phyloP scores from a whole-genome alignment of 352 stramenopile genomes.

The Phytophthora palmivora region DNA sequence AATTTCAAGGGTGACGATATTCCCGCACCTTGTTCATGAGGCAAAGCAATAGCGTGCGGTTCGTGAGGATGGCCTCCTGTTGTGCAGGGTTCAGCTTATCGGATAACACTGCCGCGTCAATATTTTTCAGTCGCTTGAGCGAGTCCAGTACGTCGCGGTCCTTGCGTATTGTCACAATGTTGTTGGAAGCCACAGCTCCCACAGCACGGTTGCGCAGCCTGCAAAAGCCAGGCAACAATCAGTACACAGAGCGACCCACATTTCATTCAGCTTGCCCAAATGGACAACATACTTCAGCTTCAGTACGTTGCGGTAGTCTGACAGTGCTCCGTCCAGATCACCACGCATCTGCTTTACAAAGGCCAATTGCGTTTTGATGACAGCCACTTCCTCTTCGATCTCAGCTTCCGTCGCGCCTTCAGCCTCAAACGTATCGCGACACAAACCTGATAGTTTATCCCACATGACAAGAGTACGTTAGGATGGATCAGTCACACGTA shows the following conservation, averaged over 20 bases:
- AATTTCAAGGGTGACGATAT: not conserved
- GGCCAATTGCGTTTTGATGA: slow-evolving; percentile 76
- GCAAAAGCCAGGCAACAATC: slow-evolving; percentile 4
- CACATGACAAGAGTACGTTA: slow-evolving; percentile 4
- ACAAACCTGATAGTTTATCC: no score
- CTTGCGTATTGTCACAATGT: slow-evolving; percentile 83
- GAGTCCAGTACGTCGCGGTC: slow-evolving; percentile 86
- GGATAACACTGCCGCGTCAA: slow-evolving; percentile 56
- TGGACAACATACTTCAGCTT: slow-evolving; percentile 72
- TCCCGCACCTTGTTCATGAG: slow-evolving; percentile 74
- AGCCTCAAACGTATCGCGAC: slow-evolving; percentile 60
- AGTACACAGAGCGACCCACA: slow-evolving; percentile 9
- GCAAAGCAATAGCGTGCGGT: slow-evolving; percentile 74
- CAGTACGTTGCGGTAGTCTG: slow-evolving; percentile 78
- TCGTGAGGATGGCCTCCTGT: slow-evolving; percentile 79
- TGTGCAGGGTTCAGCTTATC: slow-evolving; percentile 70
- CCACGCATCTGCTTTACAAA: slow-evolving; percentile 86
- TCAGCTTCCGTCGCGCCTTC: slow-evolving; percentile 65
- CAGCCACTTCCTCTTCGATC: slow-evolving; percentile 73
- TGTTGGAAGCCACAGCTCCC: slow-evolving; percentile 77
- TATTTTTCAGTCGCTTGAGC: slow-evolving; percentile 80
- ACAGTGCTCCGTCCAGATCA: slow-evolving; percentile 70
- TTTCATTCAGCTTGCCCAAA: not conserved
- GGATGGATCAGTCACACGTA: not conserved
- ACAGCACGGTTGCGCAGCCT: slow-evolving; percentile 72